Evolutionary conservation across 306 rosid species (phyloP).

Genomic region (Herpetospermum pedunculosum): DNA sequence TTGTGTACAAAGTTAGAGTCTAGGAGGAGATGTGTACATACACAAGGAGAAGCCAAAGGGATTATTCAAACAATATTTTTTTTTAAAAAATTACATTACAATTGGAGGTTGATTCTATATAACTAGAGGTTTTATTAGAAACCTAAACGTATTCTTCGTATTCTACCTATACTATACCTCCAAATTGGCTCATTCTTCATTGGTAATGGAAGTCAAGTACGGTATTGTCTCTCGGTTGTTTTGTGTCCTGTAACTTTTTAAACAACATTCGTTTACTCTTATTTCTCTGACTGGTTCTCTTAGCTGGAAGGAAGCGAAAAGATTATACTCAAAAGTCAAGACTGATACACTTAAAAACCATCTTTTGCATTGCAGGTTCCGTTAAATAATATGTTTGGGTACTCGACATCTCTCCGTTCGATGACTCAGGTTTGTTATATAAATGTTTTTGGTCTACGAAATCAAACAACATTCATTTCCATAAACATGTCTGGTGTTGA

Average conservation of each 20-base stretch:
- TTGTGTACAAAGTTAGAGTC: too few relatives aligned
- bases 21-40: too few relatives aligned
- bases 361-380: constrained; percentile 57
- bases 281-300: background rate
- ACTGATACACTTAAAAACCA: background rate
- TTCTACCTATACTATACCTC: too few relatives aligned
- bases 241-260: background rate
- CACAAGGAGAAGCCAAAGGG: too few relatives aligned
- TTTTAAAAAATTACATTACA: too few relatives aligned
- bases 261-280: background rate
- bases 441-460: background rate
- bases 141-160: too few relatives aligned
- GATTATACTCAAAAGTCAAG: background rate
- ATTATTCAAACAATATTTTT: too few relatives aligned
- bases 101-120: too few relatives aligned
- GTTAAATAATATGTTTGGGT: constrained; percentile 89
- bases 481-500: background rate
- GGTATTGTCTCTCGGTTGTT: too few relatives aligned
- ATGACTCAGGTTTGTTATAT: constrained; percentile 68
- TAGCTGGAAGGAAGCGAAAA: background rate
- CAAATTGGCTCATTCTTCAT: too few relatives aligned
- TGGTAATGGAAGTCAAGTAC: too few relatives aligned
- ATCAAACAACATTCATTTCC: background rate
- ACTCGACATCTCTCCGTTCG: constrained; percentile 82
- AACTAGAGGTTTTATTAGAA: too few relatives aligned